Evolutionary conservation across 2,329 filamentous ascomycete species (phyloP).

Genomic region (Diaporthe destruens): DNA sequence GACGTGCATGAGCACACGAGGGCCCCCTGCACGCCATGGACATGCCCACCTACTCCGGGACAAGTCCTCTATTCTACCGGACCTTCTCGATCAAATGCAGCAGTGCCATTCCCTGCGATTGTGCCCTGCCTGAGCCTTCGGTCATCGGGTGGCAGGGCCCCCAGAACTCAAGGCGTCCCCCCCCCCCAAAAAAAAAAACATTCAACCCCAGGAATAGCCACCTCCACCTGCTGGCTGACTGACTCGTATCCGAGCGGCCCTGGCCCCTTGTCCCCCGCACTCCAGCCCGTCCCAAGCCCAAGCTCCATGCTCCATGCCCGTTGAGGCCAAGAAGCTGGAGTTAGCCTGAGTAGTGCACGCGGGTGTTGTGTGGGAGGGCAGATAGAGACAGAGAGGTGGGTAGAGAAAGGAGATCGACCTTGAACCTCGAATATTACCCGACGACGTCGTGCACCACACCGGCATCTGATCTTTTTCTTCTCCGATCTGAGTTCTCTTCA

Average conservation of each 20-base stretch:
- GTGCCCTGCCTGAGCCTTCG: not conserved
- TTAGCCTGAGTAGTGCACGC: constrained; percentile 26
- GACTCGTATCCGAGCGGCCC: constrained; percentile 21
- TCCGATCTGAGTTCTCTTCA: constrained; percentile 1
- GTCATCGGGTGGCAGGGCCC: not conserved
- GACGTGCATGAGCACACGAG: constrained; percentile 22
- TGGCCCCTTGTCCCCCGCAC: constrained; percentile 30
- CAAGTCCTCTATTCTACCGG: not conserved
- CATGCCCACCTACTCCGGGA: not conserved
- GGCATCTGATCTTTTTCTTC: not conserved
- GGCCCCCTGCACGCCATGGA: not conserved
- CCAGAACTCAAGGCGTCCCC: not conserved
- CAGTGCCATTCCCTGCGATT: not conserved
- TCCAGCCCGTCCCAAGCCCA: constrained; percentile 18
- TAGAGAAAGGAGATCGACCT: constrained; percentile 16
- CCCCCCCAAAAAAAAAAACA: not conserved
- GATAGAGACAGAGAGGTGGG: not conserved
- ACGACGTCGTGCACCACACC: constrained; percentile 27
- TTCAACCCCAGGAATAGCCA: not conserved
- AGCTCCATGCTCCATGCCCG: constrained; percentile 9
- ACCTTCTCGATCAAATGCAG: constrained; percentile 4
- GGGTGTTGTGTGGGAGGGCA: not conserved
- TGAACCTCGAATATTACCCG: constrained; percentile 17
- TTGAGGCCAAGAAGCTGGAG: constrained; percentile 27
- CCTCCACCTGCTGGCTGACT: constrained; percentile 1